phyloP scores from a whole-genome alignment of 768 basidiomycete species.

The Psilocybe subaeruginosa region DNA sequence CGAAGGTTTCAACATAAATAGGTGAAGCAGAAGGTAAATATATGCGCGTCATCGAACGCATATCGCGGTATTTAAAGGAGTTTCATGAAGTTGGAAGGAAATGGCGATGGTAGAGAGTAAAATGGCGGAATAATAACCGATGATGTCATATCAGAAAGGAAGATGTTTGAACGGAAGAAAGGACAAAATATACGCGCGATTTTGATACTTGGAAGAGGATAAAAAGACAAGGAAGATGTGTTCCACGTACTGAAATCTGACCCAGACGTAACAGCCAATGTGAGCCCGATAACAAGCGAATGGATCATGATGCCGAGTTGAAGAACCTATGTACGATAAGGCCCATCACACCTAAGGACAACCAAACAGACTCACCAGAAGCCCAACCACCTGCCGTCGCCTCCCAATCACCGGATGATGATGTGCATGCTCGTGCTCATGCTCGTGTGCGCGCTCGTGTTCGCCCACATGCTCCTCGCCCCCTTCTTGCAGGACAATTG shows the following conservation, averaged over 20 bases:
- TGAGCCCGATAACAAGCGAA: constrained; percentile 79
- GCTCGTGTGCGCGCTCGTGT: neutral
- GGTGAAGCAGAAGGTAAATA: no score
- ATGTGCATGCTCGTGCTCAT: constrained; percentile 15
- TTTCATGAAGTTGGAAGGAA: no score
- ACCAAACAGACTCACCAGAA: constrained; percentile 52
- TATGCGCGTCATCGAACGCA: no score
- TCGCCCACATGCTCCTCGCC: neutral
- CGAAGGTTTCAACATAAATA: no score
- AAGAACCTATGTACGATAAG: constrained; percentile 52
- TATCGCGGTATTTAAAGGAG: no score
- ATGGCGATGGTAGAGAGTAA: no score
- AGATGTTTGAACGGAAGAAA: neutral
- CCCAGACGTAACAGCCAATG: constrained; percentile 70
- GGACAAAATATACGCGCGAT: neutral
- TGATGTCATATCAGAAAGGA: no score
- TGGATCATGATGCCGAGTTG: constrained; percentile 89
- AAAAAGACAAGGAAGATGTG: neutral
- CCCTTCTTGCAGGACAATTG: constrained; percentile 1
- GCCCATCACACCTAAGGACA: neutral
- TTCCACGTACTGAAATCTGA: constrained; percentile 66
- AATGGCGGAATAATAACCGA: no score
- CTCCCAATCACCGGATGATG: constrained; percentile 43
- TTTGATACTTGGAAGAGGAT: neutral
- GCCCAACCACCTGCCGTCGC: constrained; percentile 71